phyloP scores from a whole-genome alignment of 202 grass and related monocot species.

The Setaria viridis region DNA sequence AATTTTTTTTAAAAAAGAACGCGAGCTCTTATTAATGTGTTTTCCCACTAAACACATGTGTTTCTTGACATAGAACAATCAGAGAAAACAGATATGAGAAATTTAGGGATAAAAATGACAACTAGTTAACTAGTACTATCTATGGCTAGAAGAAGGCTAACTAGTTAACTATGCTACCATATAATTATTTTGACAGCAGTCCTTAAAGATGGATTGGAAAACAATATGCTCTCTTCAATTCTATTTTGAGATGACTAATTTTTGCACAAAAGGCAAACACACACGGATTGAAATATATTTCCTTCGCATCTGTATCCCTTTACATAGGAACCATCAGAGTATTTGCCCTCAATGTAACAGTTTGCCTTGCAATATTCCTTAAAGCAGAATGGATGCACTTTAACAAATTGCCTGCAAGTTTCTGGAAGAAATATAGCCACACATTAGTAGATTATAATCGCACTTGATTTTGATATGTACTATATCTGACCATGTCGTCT shows the following conservation, averaged over 20 bases:
- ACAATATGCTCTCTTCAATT: background rate
- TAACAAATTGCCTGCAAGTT: slow-evolving; percentile 6
- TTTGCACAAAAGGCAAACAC: background rate
- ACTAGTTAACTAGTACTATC: background rate
- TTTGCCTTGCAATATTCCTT: background rate
- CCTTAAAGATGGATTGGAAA: background rate
- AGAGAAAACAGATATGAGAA: background rate
- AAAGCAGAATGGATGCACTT: background rate
- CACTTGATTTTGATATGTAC: background rate
- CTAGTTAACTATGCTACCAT: slow-evolving; percentile 16
- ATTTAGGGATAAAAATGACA: background rate
- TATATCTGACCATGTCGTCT: too few relatives aligned
- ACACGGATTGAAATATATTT: background rate
- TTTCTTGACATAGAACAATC: background rate
- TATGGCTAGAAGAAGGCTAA: background rate
- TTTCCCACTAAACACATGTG: background rate
- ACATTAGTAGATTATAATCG: background rate
- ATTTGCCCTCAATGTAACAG: background rate
- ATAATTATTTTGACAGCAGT: background rate
- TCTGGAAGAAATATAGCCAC: background rate
- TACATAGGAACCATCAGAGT: background rate
- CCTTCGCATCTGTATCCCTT: background rate
- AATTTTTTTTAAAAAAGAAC: background rate
- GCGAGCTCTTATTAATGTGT: background rate
- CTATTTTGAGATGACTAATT: background rate